Percentiles rank a stretch among this genome's conserved stretches.
phyloP scores from a whole-genome alignment of 495 filamentous ascomycete species.

The Talaromyces ruber region DNA sequence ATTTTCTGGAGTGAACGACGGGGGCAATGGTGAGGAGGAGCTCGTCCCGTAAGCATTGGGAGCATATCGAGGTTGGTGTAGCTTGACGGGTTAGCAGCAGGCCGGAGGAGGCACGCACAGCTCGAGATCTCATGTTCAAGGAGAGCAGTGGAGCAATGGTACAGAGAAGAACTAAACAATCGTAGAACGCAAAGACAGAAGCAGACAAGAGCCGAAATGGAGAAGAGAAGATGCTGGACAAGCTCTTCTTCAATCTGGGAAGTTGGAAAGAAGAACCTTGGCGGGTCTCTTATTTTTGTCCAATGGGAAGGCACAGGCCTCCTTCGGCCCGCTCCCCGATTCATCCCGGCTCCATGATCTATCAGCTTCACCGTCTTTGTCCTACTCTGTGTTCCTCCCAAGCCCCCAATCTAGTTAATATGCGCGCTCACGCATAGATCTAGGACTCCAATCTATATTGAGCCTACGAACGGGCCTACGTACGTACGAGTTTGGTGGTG shows the following conservation, averaged over 20 bases:
- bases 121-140: conserved; percentile 35
- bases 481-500: too few species aligned
- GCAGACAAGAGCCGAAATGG: neutral
- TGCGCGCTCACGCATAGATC: too few species aligned
- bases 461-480: too few species aligned
- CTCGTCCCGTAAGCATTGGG: conserved; percentile 39
- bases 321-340: neutral
- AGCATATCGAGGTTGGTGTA: conserved; percentile 27
- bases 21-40: conserved; percentile 9
- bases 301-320: neutral
- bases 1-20: conserved; percentile 27
- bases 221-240: neutral
- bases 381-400: too few species aligned
- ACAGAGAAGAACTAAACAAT: neutral
- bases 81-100: conserved; percentile 25
- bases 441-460: too few species aligned
- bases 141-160: neutral
- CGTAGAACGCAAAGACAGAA: neutral
- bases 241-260: neutral
- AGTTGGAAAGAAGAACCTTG: neutral
- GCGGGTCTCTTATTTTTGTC: neutral
- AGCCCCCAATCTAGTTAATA: too few species aligned
- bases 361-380: too few species aligned
- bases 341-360: neutral
- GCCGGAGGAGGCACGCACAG: conserved; percentile 24